These are phyloP conservation scores for Prunella vulgaris DNA, from an alignment of 257 asterid genomes.

Conservation along the genomic window DNA sequence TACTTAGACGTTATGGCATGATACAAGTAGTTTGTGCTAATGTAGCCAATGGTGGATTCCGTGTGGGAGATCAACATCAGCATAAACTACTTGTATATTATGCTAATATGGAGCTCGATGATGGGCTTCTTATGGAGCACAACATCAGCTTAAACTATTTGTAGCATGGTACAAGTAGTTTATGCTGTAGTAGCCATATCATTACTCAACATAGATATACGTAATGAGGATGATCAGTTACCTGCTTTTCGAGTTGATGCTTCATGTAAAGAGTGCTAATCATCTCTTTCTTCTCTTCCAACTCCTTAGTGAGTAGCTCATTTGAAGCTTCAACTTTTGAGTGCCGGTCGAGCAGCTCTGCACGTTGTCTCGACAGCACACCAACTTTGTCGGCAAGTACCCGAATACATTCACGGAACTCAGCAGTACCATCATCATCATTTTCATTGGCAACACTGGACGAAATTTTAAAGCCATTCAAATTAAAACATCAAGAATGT, in stretches of 20 bases:
- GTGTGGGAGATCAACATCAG: too few species aligned
- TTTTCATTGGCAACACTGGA: slow-evolving; percentile 55
- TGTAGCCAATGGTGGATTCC: too few species aligned
- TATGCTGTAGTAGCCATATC: background rate
- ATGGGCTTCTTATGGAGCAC: too few species aligned
- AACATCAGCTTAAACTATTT: too few species aligned
- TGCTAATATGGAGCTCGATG: too few species aligned
- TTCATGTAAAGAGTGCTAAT: slow-evolving; percentile 67
- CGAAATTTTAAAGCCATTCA: slow-evolving; percentile 13
- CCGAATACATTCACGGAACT: slow-evolving; percentile 74
- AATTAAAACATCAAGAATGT: slow-evolving; percentile 4
- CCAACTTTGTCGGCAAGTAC: slow-evolving; percentile 84
- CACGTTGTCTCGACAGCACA: slow-evolving; percentile 57
- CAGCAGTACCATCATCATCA: slow-evolving; percentile 71
- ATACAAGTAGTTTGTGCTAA: too few species aligned
- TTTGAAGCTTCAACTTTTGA: slow-evolving; percentile 68
- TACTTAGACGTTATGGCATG: too few species aligned
- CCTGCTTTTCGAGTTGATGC: slow-evolving; percentile 97
- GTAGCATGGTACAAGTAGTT: background rate
- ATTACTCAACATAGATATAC: background rate
- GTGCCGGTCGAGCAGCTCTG: slow-evolving; percentile 62
- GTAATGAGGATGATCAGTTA: slow-evolving; percentile 1
- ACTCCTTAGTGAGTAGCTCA: slow-evolving; percentile 63
- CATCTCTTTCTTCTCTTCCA: slow-evolving; percentile 82
- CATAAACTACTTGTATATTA: background rate